Evolutionary conservation across 345 rosid genomes (phyloP).

Genomic region (Arabis hirsuta): DNA sequence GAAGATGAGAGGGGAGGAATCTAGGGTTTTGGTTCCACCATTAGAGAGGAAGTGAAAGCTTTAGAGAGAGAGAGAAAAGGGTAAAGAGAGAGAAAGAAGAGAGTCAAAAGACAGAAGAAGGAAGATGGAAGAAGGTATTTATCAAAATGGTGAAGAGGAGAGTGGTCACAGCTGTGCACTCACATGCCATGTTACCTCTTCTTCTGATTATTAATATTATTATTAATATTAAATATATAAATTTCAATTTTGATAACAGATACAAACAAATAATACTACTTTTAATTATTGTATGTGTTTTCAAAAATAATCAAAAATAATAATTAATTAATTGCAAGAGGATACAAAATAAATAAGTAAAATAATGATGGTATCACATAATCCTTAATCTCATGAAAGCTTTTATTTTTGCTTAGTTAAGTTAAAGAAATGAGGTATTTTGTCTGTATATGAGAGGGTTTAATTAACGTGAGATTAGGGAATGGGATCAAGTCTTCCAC

Average conservation of each 20-base stretch:
- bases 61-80: slow-evolving; percentile 31
- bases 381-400: slow-evolving; percentile 19
- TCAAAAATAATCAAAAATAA: too few species aligned
- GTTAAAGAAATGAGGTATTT: slow-evolving; percentile 38
- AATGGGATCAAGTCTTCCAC: slow-evolving; percentile 41
- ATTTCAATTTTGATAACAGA: slow-evolving; percentile 39
- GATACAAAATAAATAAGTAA: slow-evolving; percentile 3
- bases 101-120: slow-evolving; percentile 49
- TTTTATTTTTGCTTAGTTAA: neutral
- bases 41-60: slow-evolving; percentile 48
- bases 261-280: slow-evolving; percentile 45
- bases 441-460: slow-evolving; percentile 47
- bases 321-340: slow-evolving; percentile 27
- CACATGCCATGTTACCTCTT: slow-evolving; percentile 86
- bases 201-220: slow-evolving; percentile 32
- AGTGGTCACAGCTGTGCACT: slow-evolving; percentile 84
- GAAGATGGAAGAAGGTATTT: slow-evolving; percentile 60
- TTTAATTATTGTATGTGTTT: slow-evolving; percentile 34
- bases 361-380: slow-evolving; percentile 22
- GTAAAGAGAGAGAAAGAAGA: slow-evolving; percentile 37
- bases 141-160: slow-evolving; percentile 54
- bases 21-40: slow-evolving; percentile 57
- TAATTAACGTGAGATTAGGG: slow-evolving; percentile 47
- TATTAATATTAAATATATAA: slow-evolving; percentile 1
- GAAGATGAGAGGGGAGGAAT: slow-evolving; percentile 23